These are phyloP conservation scores for Naganishia onofrii DNA, from an alignment of 768 basidiomycete species.

Conservation along the genomic window DNA sequence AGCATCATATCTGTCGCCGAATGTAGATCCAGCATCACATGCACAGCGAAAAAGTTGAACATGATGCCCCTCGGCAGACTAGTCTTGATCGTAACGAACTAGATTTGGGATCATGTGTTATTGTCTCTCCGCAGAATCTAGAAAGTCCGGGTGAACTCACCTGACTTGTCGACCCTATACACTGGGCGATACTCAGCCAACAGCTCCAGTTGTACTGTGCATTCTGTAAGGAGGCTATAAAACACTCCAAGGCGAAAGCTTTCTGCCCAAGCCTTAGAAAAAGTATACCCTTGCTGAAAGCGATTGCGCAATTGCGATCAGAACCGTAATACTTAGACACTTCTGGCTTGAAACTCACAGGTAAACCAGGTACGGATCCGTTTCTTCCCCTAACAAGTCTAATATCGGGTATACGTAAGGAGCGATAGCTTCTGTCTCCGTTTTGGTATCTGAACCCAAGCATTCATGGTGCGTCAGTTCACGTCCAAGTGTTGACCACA, in stretches of 20 bases:
- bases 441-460: constrained; percentile 42
- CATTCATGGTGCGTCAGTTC: neutral
- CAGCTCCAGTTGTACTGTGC: constrained; percentile 93
- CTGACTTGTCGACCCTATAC: constrained; percentile 81
- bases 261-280: constrained; percentile 73
- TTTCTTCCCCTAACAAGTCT: constrained; percentile 42
- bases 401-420: constrained; percentile 45
- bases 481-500: neutral
- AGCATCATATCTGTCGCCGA: constrained; percentile 83
- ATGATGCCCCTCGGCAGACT: constrained; percentile 60
- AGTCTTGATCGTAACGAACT: constrained; percentile 54
- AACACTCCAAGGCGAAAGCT: constrained; percentile 79
- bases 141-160: constrained; percentile 54
- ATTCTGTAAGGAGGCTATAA: constrained; percentile 68
- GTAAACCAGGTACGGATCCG: constrained; percentile 48
- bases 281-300: constrained; percentile 72
- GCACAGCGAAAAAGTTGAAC: constrained; percentile 75
- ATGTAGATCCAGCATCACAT: constrained; percentile 83
- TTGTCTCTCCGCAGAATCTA: neutral
- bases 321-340: neutral
- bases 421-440: constrained; percentile 47
- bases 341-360: constrained; percentile 30
- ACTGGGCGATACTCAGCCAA: constrained; percentile 74
- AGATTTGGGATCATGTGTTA: neutral
- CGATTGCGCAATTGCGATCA: neutral